Base-by-base conservation (phyloP, 139 green algal genomes). In the Chlorella ohadii region DNA sequence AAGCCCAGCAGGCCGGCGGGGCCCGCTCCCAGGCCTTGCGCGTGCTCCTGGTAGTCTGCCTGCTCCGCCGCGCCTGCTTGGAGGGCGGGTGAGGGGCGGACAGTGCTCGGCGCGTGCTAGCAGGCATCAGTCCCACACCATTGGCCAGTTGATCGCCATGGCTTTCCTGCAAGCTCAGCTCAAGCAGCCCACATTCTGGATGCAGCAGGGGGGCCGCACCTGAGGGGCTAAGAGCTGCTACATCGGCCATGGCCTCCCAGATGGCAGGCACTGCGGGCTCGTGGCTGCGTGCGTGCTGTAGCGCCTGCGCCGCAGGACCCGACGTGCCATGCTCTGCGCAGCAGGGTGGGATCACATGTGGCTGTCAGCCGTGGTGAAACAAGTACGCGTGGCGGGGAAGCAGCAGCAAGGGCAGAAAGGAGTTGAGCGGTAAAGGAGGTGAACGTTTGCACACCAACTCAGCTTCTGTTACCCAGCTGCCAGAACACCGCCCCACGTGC, bases 211-310 rank as follows among this genome's bases (percentile, higher is more conserved):
- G 9, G 7, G 7, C 7, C 78, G 17, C 61, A 88, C 77, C 87
- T 67, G 63, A 73, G 31, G 85, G 22, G 75, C 79, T 87, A 51
- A 87, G 85, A 13, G 64, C 82, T 17, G 91, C 88, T 36, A 93
- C 61, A 41, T 91, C 74, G 0, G 88, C 92, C 94, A 97, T 97
- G 6, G 84, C 93, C 82, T 96, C 94, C 94, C 94, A 97, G 16
- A 94, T 88, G 5, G 86, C 85, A 9, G 92, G 84, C 51, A 90
- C 81, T 19, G 82, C 75, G 0, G 90, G 90, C 51, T 93, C 89
- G 6, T 92, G 87, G 41, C 87, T 91, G 20, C 94, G 87, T 3
- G 89, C 94, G 9, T 91, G 66, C 76, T 94, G 88, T 47, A 96
- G 91, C 27, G 76, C 76, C 3, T 39, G 41, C 4, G 76, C 56